phyloP scores from a whole-genome alignment of 164 flowering plant genomes.

The Tetracentron sinense region DNA sequence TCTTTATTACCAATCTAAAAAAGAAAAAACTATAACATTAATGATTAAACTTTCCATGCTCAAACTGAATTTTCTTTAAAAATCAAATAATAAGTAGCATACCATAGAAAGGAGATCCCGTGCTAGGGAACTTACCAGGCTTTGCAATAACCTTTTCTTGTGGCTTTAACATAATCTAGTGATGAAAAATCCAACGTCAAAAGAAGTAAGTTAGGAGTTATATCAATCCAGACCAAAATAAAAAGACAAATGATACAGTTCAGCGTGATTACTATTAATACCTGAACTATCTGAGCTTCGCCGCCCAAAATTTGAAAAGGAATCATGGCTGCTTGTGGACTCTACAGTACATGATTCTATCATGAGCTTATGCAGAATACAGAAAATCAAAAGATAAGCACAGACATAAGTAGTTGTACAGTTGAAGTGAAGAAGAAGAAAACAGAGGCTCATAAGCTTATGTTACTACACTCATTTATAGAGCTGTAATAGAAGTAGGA shows the following conservation, averaged over 20 bases:
- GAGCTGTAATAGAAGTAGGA: not conserved
- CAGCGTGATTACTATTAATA: slow-evolving; percentile 13
- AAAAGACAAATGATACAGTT: not conserved
- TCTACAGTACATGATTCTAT: slow-evolving; percentile 34
- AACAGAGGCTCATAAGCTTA: too few species aligned
- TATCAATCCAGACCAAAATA: not conserved
- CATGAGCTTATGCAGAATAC: slow-evolving; percentile 5
- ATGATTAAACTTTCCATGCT: too few species aligned
- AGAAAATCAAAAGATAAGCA: not conserved
- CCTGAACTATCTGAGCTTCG: slow-evolving; percentile 92
- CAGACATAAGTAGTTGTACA: not conserved
- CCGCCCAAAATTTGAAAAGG: slow-evolving; percentile 91
- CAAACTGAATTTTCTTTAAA: not conserved
- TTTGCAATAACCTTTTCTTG: slow-evolving; percentile 74
- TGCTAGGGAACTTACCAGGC: slow-evolving; percentile 58
- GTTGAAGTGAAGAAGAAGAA: too few species aligned
- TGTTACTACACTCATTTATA: not conserved
- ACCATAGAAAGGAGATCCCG: not conserved
- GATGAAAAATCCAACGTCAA: slow-evolving; percentile 11
- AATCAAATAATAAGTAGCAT: too few species aligned
- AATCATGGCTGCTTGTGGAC: slow-evolving; percentile 69
- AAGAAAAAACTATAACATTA: too few species aligned
- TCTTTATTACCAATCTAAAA: too few species aligned
- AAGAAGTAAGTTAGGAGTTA: not conserved
- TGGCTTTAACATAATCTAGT: slow-evolving; percentile 92